Evolutionary conservation across 23 red algal genomes (phyloP).

Genomic region (Agarophyton chilense): DNA sequence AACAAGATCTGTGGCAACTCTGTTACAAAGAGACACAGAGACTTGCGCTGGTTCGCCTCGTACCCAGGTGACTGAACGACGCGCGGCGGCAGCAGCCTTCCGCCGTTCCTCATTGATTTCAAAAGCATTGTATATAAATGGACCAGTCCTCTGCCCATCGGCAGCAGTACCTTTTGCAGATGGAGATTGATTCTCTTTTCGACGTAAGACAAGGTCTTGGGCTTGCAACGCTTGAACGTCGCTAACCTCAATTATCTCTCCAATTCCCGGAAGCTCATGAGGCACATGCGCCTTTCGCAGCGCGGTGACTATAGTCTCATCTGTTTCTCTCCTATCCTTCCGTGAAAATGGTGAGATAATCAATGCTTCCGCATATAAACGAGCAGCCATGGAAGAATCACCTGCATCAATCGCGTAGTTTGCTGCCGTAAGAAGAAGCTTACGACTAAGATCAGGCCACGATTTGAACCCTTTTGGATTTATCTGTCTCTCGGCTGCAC

Average conservation of each 20-base stretch:
- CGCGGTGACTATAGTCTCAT: conserved; percentile 34
- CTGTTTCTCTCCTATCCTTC: conserved; percentile 28
- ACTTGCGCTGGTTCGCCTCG: conserved; percentile 51
- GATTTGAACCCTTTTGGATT: conserved; percentile 40
- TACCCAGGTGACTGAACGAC: conserved; percentile 74
- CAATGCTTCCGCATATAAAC: conserved; percentile 66
- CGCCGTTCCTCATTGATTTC: conserved; percentile 44
- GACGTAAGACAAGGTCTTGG: conserved; percentile 17
- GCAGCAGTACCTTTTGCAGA: neutral
- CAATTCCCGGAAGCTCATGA: conserved; percentile 31
- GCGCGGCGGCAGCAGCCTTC: conserved; percentile 44
- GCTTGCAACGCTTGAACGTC: conserved; percentile 36
- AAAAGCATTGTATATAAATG: conserved; percentile 81
- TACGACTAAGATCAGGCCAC: conserved; percentile 66
- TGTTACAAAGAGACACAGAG: conserved; percentile 23
- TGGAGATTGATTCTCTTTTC: neutral
- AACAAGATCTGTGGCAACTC: conserved; percentile 32
- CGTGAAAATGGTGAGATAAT: neutral
- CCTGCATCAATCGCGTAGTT: conserved; percentile 59
- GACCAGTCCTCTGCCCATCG: conserved; percentile 24
- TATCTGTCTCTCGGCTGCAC: conserved; percentile 57
- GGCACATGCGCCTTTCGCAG: conserved; percentile 60
- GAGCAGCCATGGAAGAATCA: conserved; percentile 41
- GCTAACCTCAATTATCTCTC: conserved; percentile 6
- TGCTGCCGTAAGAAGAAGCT: conserved; percentile 63